phyloP scores from a whole-genome alignment of 495 filamentous ascomycete genomes.

The Podospora didyma region DNA sequence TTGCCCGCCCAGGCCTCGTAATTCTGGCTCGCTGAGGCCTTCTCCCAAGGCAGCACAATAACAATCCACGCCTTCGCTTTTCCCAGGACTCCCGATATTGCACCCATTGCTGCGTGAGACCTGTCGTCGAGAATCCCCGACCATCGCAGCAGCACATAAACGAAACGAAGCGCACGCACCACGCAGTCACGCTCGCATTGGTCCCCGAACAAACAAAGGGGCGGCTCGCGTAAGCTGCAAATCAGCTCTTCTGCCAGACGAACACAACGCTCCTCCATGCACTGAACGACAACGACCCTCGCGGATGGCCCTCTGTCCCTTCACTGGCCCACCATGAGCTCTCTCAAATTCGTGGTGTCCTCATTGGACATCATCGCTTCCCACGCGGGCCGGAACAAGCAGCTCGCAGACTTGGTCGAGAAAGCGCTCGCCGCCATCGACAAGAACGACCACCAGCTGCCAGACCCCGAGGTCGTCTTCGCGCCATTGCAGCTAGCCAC shows the following conservation, averaged over 20 bases:
- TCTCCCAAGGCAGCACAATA: background rate
- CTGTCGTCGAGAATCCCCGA: too few relatives aligned
- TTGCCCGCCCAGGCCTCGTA: background rate
- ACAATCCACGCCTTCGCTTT: background rate
- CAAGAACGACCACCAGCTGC: slow-evolving; percentile 60
- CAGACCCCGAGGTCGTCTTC: slow-evolving; percentile 88
- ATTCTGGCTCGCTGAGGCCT: background rate
- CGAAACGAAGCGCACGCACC: too few relatives aligned
- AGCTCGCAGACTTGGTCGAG: slow-evolving; percentile 73
- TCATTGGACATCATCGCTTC: slow-evolving; percentile 86
- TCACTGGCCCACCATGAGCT: slow-evolving; percentile 66
- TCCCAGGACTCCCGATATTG: background rate
- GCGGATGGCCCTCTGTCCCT: slow-evolving; percentile 39
- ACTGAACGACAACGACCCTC: slow-evolving; percentile 13
- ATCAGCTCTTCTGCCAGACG: background rate
- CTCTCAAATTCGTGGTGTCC: slow-evolving; percentile 89
- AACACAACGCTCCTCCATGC: slow-evolving; percentile 17
- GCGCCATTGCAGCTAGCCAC: slow-evolving; percentile 85
- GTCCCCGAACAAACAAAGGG: too few relatives aligned
- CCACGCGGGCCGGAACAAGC: slow-evolving; percentile 77
- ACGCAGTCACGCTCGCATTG: too few relatives aligned
- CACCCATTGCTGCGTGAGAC: background rate
- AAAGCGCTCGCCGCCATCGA: slow-evolving; percentile 81
- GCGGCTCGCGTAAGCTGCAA: too few relatives aligned
- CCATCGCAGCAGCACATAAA: too few relatives aligned